Conservation (phyloP, 148 eudicot genomes). For the Simmondsia chinensis region DNA sequence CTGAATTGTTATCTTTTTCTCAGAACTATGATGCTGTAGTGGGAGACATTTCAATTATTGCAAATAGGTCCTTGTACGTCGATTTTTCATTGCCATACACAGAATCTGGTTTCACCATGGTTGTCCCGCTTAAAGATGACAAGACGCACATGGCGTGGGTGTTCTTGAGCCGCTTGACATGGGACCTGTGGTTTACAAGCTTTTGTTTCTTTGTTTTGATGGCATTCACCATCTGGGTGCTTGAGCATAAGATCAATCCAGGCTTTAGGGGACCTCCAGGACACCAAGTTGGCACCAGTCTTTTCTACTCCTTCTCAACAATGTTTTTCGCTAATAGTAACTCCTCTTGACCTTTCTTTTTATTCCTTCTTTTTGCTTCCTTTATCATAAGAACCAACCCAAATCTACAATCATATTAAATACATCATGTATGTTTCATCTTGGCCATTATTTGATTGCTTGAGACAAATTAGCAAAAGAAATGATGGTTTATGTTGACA, state of each 20-base stretch:
- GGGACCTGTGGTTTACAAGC: constrained; percentile 53
- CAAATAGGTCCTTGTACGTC: constrained; percentile 31
- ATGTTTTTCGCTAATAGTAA: constrained; percentile 75
- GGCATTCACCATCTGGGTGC: constrained; percentile 65
- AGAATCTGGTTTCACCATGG: constrained; percentile 51
- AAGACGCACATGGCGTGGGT: constrained; percentile 48
- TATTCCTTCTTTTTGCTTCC: not conserved
- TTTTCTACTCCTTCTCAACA: constrained; percentile 67
- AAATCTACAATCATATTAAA: too few relatives aligned
- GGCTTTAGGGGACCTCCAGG: constrained; percentile 47
- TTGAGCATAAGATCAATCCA: constrained; percentile 56
- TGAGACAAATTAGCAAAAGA: too few relatives aligned
- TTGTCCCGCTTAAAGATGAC: constrained; percentile 39
- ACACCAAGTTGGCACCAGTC: constrained; percentile 51
- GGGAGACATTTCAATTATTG: constrained; percentile 50
- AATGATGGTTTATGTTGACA: too few relatives aligned
- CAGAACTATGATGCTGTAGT: constrained; percentile 57
- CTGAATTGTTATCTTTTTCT: not conserved
- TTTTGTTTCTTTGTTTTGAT: constrained; percentile 45
- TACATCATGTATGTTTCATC: too few relatives aligned
- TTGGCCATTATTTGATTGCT: too few relatives aligned
- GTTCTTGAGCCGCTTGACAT: constrained; percentile 50
- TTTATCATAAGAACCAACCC: too few relatives aligned
- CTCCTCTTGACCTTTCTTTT: constrained; percentile 6
- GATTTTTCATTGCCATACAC: constrained; percentile 63